These are phyloP conservation scores for Ilyonectria robusta DNA, from an alignment of 2,329 filamentous ascomycete species.

Conservation along the genomic window DNA sequence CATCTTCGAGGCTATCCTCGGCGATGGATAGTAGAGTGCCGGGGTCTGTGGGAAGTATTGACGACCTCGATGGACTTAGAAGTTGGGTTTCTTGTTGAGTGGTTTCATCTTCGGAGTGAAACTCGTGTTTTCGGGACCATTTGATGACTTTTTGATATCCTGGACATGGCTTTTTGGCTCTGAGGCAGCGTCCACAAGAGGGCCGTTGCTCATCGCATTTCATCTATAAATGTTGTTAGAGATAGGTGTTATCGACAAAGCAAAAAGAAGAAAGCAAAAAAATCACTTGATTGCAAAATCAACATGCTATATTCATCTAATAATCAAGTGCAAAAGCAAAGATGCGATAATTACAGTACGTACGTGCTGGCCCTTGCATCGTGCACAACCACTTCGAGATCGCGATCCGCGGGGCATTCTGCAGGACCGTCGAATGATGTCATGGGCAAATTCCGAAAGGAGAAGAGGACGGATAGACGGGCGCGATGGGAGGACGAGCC, in stretches of 20 bases:
- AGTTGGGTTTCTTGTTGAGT: not conserved
- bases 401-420: constrained; percentile 22
- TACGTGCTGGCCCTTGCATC: constrained; percentile 36
- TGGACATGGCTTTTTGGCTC: constrained; percentile 27
- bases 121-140: constrained; percentile 35
- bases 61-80: constrained; percentile 13
- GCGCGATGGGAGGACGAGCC: not conserved
- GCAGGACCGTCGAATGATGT: constrained; percentile 2
- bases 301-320: not conserved
- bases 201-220: constrained; percentile 34
- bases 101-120: not conserved
- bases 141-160: constrained; percentile 30
- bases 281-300: not conserved
- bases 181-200: constrained; percentile 27
- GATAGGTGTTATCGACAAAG: not conserved
- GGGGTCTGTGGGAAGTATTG: not conserved
- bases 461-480: constrained; percentile 1
- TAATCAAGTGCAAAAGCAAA: not conserved
- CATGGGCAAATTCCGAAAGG: constrained; percentile 4
- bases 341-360: constrained; percentile 1
- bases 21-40: constrained; percentile 1
- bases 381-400: constrained; percentile 28
- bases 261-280: not conserved
- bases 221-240: constrained; percentile 15
- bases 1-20: constrained; percentile 6